These are phyloP conservation scores for Colletotrichum tamarilloi DNA, from an alignment of 2,329 filamentous ascomycete species.

Conservation along the genomic window DNA sequence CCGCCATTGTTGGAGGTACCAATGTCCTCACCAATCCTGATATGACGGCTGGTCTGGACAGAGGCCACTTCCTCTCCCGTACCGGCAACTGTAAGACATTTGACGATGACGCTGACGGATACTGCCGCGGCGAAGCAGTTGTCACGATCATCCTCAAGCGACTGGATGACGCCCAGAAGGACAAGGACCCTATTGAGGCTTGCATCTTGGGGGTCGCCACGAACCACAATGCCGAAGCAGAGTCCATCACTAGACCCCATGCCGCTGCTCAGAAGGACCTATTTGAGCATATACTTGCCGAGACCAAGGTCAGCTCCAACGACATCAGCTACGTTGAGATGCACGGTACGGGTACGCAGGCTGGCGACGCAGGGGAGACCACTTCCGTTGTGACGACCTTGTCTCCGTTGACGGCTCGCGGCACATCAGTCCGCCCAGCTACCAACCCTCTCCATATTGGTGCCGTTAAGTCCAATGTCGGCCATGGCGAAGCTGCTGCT, in stretches of 20 bases:
- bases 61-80: slow-evolving; percentile 82
- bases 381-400: slow-evolving; percentile 36
- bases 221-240: slow-evolving; percentile 54
- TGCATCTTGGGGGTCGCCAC: slow-evolving; percentile 49
- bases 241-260: slow-evolving; percentile 51
- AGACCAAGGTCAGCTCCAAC: slow-evolving; percentile 60
- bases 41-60: slow-evolving; percentile 79
- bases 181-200: slow-evolving; percentile 48
- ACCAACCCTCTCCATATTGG: slow-evolving; percentile 40
- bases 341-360: slow-evolving; percentile 54
- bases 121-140: slow-evolving; percentile 59
- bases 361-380: slow-evolving; percentile 41
- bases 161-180: slow-evolving; percentile 51
- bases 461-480: slow-evolving; percentile 36
- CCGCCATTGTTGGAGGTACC: slow-evolving; percentile 81
- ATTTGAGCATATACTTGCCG: slow-evolving; percentile 52
- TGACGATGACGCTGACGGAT: slow-evolving; percentile 69
- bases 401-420: slow-evolving; percentile 42
- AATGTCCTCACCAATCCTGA: slow-evolving; percentile 85
- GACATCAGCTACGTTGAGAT: slow-evolving; percentile 55
- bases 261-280: slow-evolving; percentile 49
- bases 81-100: slow-evolving; percentile 83
- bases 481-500: slow-evolving; percentile 30
- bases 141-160: slow-evolving; percentile 54
- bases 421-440: slow-evolving; percentile 18